These are phyloP conservation scores for Beauveria sp. DNA, from an alignment of 2,329 filamentous ascomycete species.

Conservation along the genomic window DNA sequence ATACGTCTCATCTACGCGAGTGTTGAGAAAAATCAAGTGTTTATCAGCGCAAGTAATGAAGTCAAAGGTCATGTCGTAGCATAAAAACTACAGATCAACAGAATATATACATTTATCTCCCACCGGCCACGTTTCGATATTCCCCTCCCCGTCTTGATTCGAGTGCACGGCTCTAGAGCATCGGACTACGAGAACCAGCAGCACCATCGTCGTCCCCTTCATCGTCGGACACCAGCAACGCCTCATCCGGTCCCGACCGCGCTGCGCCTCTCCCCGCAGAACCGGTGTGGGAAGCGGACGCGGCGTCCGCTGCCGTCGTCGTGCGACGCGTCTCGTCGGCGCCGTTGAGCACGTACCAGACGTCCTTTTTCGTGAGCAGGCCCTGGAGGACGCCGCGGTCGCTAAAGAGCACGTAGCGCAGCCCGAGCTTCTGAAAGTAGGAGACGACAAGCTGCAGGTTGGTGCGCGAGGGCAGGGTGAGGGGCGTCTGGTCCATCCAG, in stretches of 20 bases:
- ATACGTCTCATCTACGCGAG: not conserved
- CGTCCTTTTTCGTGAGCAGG: conserved; percentile 92
- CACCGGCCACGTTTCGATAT: not conserved
- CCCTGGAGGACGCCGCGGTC: conserved; percentile 78
- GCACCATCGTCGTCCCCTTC: conserved; percentile 21
- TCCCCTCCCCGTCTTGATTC: not conserved
- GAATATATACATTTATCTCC: not conserved
- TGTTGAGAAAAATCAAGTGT: not conserved
- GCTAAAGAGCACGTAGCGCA: conserved; percentile 83
- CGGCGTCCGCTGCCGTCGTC: conserved; percentile 22
- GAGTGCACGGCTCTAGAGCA: not conserved
- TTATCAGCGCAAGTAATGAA: not conserved
- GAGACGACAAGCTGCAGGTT: conserved; percentile 77
- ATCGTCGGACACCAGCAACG: conserved; percentile 31
- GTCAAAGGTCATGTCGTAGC: not conserved
- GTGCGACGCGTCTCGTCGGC: conserved; percentile 53
- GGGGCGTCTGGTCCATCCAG: conserved; percentile 98
- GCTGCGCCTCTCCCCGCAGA: conserved; percentile 23
- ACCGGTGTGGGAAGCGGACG: conserved; percentile 15
- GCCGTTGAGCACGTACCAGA: conserved; percentile 86
- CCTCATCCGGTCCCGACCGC: conserved; percentile 32
- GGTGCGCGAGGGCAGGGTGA: conserved; percentile 73
- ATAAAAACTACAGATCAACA: not conserved
- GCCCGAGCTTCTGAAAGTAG: conserved; percentile 90
- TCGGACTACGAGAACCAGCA: conserved; percentile 1